These are phyloP conservation scores for Chytriomyces sp. DNA, from an alignment of 192 early-diverging fungal species.

Conservation along the genomic window DNA sequence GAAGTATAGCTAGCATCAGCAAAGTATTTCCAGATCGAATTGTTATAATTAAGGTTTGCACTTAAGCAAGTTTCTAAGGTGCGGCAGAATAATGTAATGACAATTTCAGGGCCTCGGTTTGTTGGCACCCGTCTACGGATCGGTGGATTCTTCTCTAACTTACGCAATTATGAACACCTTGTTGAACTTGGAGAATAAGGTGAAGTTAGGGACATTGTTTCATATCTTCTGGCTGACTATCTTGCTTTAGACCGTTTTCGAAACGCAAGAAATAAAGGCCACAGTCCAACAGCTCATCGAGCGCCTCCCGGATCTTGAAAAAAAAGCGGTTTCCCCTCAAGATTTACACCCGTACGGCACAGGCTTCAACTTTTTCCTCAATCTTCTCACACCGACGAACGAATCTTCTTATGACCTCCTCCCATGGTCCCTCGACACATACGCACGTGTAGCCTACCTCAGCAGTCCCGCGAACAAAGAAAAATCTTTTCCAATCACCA, in stretches of 20 bases:
- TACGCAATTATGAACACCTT: conserved; percentile 43
- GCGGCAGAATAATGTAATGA: too few relatives aligned
- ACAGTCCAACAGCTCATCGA: conserved; percentile 52
- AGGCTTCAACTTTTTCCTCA: conserved; percentile 48
- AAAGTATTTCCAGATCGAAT: conserved; percentile 59
- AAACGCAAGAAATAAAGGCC: conserved; percentile 50
- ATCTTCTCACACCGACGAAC: conserved; percentile 50
- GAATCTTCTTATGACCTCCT: conserved; percentile 59
- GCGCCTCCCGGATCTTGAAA: conserved; percentile 27
- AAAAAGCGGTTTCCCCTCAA: not conserved
- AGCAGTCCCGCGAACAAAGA: conserved; percentile 13
- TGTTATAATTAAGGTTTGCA: conserved; percentile 52
- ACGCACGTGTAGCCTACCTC: conserved; percentile 23
- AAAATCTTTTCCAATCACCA: conserved; percentile 11
- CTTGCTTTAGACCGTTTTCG: conserved; percentile 42
- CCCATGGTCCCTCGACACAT: conserved; percentile 55
- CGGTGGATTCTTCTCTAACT: conserved; percentile 46
- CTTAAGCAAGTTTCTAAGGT: too few relatives aligned
- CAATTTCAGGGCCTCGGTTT: conserved; percentile 47
- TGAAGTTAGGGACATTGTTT: too few relatives aligned
- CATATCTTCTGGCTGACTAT: not conserved
- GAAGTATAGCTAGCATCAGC: conserved; percentile 42
- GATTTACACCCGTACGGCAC: conserved; percentile 18
- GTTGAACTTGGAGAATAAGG: conserved; percentile 50
- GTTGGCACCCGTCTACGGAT: conserved; percentile 47